A percentile compares a stretch with the other conserved stretches of the same genome.
Conservation (phyloP, 768 basidiomycete genomes). For the Crucibulum laeve region DNA sequence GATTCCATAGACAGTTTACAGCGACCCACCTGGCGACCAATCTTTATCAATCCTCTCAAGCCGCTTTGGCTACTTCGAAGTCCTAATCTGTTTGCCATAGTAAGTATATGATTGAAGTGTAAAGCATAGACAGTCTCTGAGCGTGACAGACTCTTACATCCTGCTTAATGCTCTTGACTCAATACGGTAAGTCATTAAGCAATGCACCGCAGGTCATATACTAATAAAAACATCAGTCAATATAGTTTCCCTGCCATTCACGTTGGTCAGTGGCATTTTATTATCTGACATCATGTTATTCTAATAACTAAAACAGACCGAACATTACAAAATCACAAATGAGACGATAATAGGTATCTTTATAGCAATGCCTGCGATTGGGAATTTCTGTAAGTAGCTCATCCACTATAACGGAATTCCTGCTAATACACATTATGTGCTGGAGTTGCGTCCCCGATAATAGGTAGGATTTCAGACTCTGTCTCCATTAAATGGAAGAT, state of each 20-base stretch:
- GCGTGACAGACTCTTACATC: conserved; percentile 22
- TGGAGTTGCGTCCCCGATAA: conserved; percentile 36
- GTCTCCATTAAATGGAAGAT: conserved; percentile 43
- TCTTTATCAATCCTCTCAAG: conserved; percentile 52
- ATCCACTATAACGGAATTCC: background rate
- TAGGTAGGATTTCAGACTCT: conserved; percentile 55
- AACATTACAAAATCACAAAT: conserved; percentile 49
- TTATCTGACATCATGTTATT: background rate
- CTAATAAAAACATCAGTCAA: conserved; percentile 33
- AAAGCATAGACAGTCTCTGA: conserved; percentile 18
- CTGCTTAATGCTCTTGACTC: conserved; percentile 27
- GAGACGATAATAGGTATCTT: conserved; percentile 54
- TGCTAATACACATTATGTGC: background rate
- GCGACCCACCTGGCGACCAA: conserved; percentile 13
- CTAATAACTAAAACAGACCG: conserved; percentile 36
- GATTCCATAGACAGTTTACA: background rate
- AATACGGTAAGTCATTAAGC: conserved; percentile 29
- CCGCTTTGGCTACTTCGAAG: conserved; percentile 44
- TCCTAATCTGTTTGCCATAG: conserved; percentile 52
- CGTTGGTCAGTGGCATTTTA: conserved; percentile 40
- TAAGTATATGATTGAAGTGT: conserved; percentile 21
- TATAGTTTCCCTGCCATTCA: conserved; percentile 60
- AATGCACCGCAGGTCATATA: conserved; percentile 1
- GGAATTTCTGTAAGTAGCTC: conserved; percentile 47
- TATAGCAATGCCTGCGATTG: conserved; percentile 54